Percentiles rank a stretch among this genome's conserved stretches.
Conservation (phyloP, 176 grass and related monocot genomes). For the Oryza officinalis region DNA sequence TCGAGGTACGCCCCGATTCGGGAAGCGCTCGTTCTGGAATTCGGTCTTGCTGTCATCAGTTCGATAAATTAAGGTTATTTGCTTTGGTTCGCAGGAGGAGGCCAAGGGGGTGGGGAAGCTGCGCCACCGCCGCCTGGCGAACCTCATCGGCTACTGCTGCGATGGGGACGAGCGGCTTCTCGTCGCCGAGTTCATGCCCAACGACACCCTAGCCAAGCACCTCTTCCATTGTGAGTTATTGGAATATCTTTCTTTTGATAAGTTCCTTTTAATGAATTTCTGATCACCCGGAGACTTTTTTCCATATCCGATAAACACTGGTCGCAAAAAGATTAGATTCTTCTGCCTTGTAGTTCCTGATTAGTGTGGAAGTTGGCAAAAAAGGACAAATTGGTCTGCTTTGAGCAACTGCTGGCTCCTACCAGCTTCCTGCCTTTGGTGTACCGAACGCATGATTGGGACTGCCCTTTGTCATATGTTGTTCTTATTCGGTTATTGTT, state of each 20-base stretch:
- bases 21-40: not conserved
- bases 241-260: not conserved
- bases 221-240: constrained; percentile 88
- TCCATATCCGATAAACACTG: not conserved
- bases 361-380: constrained; percentile 17
- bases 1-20: constrained; percentile 60
- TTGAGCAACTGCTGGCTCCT: constrained; percentile 35
- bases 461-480: constrained; percentile 1
- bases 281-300: not conserved
- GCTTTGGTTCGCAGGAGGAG: constrained; percentile 69
- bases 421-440: constrained; percentile 39
- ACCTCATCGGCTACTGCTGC: constrained; percentile 99
- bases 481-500: constrained; percentile 22
- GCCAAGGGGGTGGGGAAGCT: constrained; percentile 86
- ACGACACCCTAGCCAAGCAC: constrained; percentile 97
- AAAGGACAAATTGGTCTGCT: not conserved
- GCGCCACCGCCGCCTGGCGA: constrained; percentile 71
- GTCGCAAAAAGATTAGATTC: not conserved
- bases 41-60: not conserved
- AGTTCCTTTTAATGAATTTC: constrained; percentile 9
- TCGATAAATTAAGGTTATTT: not conserved
- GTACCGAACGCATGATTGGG: constrained; percentile 47
- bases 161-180: constrained; percentile 96
- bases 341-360: not conserved
- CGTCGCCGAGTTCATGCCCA: constrained; percentile 96